Evolutionary conservation across 2,329 filamentous ascomycete species (phyloP), one percentile per base, ranked within the genome.

Genomic region (Colletotrichum cuscutae): DNA sequence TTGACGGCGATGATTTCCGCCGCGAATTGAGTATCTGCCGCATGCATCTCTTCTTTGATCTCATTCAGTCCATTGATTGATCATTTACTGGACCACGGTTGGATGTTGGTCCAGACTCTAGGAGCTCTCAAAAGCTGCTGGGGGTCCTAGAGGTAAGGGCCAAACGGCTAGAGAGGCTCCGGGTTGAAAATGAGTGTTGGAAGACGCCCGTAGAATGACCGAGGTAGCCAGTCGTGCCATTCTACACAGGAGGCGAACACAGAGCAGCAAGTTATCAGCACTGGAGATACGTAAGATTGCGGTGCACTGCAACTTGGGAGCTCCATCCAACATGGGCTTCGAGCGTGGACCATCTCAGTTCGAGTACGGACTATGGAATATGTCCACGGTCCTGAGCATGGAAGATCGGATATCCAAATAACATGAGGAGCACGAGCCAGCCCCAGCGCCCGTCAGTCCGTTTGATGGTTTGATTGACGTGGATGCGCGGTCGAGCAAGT

Each of bases 351-450:
- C 37, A 19, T 19, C 37, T 26, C 35, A 68, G 35, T 32, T n/a
- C 49, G 22, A 62, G 30, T 35, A 54, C 42, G 30, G 30, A 4
- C 30, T 9, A 35, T 35, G 32, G 9, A 12, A 6, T 19, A 37
- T 61, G 52, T 13, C 37, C 35, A 65, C 52, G 37, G 42, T 56
- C 69, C 66, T 53, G 65, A 4, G 57, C 67, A 58, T 26, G 52
- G 63, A 71, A 58, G 46, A 49, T 53, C 53, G 46, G 49, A 56
- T 28, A 15, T 67, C 26, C 32, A 67, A 67, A 37, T 52, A 49
- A 67, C 42, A 28, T 6, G 32, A 28, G 24, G 35, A 57, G 70
- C 66, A 70, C 66, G 66, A 70, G 60, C 70, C 70, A 71, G 66
- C 2, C 11, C 24, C 69, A 54, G 46, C 70, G 60, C 56, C 70